Evolutionary conservation across 768 basidiomycete species (phyloP).

Genomic region (Macrolepiota albuminosa): DNA sequence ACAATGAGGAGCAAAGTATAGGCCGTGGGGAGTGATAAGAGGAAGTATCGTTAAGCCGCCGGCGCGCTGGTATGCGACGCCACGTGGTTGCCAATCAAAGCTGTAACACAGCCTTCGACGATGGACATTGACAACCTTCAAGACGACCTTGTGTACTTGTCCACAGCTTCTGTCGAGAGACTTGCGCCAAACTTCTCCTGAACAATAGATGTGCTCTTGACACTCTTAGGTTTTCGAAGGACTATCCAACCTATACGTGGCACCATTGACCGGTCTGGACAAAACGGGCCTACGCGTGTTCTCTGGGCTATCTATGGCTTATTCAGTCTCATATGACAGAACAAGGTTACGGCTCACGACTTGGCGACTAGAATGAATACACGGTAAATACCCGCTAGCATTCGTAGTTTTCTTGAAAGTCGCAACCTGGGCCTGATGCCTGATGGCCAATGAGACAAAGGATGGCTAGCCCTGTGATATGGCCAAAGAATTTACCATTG

Average conservation of each 20-base stretch:
- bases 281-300: neutral
- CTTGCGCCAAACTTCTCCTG: neutral
- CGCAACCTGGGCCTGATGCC: neutral
- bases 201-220: neutral
- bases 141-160: neutral
- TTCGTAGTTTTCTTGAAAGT: neutral
- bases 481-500: neutral
- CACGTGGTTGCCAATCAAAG: constrained; percentile 11
- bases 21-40: neutral
- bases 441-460: neutral
- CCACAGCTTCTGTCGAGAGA: neutral
- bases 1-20: neutral
- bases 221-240: neutral
- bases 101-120: neutral
- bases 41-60: neutral
- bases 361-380: neutral
- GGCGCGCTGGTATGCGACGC: constrained; percentile 7
- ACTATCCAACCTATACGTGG: neutral
- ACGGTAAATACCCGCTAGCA: no score
- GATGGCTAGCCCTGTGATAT: neutral
- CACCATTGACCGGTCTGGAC: neutral
- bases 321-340: neutral
- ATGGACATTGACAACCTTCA: no score
- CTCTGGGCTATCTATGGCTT: neutral
- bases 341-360: neutral